Conservation (phyloP, 176 grass and related monocot genomes). For the Metroxylon sagu region DNA sequence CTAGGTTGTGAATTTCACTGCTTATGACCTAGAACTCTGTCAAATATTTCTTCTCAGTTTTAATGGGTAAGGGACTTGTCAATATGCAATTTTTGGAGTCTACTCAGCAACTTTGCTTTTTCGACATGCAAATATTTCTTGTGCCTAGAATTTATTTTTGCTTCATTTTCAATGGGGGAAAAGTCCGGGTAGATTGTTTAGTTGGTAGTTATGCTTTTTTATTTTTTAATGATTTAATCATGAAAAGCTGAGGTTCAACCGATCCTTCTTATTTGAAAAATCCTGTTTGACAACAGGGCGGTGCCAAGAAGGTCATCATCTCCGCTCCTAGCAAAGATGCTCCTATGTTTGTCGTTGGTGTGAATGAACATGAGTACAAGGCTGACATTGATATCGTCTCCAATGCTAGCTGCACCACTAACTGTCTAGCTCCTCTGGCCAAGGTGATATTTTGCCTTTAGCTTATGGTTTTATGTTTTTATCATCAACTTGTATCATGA, state of each 20-base stretch:
- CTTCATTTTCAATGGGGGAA: no score
- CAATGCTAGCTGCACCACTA: conserved; percentile 83
- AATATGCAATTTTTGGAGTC: no score
- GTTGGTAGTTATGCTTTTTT: not conserved
- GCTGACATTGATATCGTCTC: conserved; percentile 49
- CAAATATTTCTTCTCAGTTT: no score
- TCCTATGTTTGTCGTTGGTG: conserved; percentile 77
- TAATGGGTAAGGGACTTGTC: no score
- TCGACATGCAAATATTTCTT: no score
- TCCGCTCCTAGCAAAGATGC: conserved; percentile 71
- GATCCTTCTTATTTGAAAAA: not conserved
- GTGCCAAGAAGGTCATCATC: conserved; percentile 78
- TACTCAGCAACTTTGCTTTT: no score
- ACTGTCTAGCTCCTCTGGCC: conserved; percentile 72
- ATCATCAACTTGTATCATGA: not conserved
- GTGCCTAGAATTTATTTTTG: no score
- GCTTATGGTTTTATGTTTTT: not conserved
- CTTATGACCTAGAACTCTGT: no score
- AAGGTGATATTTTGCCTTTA: conserved; percentile 26
- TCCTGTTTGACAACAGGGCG: conserved; percentile 28
- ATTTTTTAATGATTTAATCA: no score
- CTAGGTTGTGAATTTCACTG: no score
- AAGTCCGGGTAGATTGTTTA: no score
- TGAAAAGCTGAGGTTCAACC: not conserved
- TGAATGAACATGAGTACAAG: conserved; percentile 57